Base-by-base conservation (phyloP, 225 moss, liverwort and hornwort species). In the Takakia lepidozioides region DNA sequence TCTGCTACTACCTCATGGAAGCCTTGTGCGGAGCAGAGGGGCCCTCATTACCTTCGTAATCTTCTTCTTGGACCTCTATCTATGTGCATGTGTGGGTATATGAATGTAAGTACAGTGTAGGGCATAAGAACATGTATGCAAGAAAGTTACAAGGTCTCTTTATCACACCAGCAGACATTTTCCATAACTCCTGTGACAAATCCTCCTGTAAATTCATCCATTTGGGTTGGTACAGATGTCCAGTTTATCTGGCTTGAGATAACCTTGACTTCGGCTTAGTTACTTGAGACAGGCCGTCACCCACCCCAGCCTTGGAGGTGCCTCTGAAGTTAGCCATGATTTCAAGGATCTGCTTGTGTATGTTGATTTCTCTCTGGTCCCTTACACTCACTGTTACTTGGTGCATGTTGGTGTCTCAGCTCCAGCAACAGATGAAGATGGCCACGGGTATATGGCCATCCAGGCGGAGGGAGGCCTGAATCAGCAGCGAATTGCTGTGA, bases 381-480 rank as follows among this genome's bases (percentile, higher is more conserved):
- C n/a, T n/a, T n/a, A n/a, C n/a, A n/a, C n/a, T n/a, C n/a, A n/a
- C n/a, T n/a, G n/a, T n/a, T n/a, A n/a, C n/a, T n/a, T n/a, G n/a
- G n/a, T n/a, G n/a, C n/a, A n/a, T n/a, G 18, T 17, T 11, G 17
- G 55, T 27, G 32, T 49, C 28, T 57, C 68, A 81, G 80, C 49
- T 62, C 75, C 68, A 55, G 64, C 75, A 46, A 55, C 54, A 34
- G 49, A 62, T 9, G 68, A 76, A 13, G 80, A 64, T 9, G 68
- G 71, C 8, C 75, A 69, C 56, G 80, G 75, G 21, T 81, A 76
- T 28, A 54, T 81, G 36, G 72, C 71, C 37, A 76, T 76, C 41
- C 64, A 67, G 35, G 80, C 80, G 0, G 75, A 76, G 41, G 80
- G 80, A 10, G 80, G 80, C n/a, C 49, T 81, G 43, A 81, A 76